phyloP scores from a whole-genome alignment of 2,329 filamentous ascomycete genomes.

The Botrytis deweyae region DNA sequence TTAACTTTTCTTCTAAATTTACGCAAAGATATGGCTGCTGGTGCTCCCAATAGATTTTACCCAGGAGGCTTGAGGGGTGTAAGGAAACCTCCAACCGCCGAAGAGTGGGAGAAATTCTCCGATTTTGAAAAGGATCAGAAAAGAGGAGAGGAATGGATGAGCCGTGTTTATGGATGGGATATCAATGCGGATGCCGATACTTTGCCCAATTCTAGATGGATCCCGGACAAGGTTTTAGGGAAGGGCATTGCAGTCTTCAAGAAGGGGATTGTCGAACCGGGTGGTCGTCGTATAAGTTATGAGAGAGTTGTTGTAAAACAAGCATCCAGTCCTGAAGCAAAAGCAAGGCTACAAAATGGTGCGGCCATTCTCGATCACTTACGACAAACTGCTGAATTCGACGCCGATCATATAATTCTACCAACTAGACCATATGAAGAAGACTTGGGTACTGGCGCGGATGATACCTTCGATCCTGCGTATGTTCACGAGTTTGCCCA shows the following conservation, averaged over 20 bases:
- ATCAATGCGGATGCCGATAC: neutral
- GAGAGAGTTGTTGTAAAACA: neutral
- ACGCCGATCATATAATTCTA: neutral
- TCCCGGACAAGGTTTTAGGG: neutral
- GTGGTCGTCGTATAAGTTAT: rapidly evolving
- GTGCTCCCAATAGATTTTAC: neutral
- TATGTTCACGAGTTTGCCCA: neutral
- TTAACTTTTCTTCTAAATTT: neutral
- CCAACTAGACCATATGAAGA: neutral
- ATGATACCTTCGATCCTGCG: neutral
- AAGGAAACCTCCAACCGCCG: neutral
- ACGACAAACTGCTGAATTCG: rapidly evolving
- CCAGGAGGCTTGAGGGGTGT: neutral
- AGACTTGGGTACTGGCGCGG: neutral
- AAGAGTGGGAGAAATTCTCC: neutral
- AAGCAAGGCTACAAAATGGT: neutral
- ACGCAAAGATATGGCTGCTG: neutral
- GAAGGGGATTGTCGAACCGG: rapidly evolving
- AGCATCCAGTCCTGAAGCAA: neutral
- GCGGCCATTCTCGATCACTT: neutral
- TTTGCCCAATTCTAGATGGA: neutral
- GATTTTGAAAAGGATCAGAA: neutral
- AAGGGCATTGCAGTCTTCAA: neutral
- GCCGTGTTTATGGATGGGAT: neutral
- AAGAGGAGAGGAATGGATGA: constrained; percentile 1